Percentiles rank a stretch among this genome's conserved stretches.
Evolutionary conservation across 148 eudicot species (phyloP).

Genomic region (Dianthus caryophyllus): DNA sequence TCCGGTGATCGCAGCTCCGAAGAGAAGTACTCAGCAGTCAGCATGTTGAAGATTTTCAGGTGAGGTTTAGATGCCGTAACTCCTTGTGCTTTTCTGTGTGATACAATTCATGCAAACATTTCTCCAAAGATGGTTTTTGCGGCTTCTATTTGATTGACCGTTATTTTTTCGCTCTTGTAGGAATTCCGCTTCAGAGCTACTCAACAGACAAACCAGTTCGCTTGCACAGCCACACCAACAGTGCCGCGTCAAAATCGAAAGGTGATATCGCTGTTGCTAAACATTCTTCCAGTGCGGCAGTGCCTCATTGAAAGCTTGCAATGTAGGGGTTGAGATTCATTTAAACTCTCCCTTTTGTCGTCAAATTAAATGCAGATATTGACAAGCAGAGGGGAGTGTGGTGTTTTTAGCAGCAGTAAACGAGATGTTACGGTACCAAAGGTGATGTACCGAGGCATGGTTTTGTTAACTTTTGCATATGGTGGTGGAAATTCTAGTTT

Average conservation of each 20-base stretch:
- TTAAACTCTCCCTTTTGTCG: too few species aligned
- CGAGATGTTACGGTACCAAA: constrained; percentile 65
- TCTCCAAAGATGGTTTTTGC: neutral
- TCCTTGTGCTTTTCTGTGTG: constrained; percentile 5
- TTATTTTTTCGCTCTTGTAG: constrained; percentile 27
- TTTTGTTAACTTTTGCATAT: too few species aligned
- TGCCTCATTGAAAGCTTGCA: too few species aligned
- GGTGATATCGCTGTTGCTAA: too few species aligned
- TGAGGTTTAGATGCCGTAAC: too few species aligned
- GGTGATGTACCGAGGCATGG: constrained; percentile 38
- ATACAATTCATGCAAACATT: neutral
- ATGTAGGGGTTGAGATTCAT: too few species aligned
- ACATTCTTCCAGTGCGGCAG: too few species aligned
- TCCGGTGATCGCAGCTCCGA: constrained; percentile 48
- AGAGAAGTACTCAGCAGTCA: constrained; percentile 55
- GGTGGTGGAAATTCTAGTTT: constrained; percentile 6
- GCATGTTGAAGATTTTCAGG: constrained; percentile 57
- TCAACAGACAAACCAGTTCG: constrained; percentile 58
- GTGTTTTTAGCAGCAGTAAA: constrained; percentile 65
- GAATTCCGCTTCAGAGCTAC: constrained; percentile 62
- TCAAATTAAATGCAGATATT: constrained; percentile 63
- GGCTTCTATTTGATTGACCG: constrained; percentile 4
- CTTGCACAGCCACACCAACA: constrained; percentile 34
- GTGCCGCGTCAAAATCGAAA: constrained; percentile 31
- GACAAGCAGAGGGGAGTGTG: constrained; percentile 73